Conservation (phyloP, 108 stramenopile genomes). For the Cafeteria roenbergensis region DNA sequence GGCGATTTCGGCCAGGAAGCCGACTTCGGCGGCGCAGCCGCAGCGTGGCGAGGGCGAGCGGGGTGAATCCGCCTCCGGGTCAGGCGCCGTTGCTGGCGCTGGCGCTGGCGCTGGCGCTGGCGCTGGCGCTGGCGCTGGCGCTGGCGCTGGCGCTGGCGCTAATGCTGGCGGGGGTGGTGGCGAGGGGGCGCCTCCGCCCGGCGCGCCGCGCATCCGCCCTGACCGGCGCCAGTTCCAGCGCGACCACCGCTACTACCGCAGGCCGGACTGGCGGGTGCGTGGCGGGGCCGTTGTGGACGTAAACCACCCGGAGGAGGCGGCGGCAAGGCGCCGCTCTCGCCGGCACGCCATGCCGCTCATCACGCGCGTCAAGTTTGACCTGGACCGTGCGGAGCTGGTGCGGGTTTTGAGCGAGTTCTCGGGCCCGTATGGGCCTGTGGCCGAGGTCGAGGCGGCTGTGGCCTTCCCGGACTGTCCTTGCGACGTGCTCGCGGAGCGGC, state of each 20-base stretch:
- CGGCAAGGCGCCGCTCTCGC: too few relatives aligned
- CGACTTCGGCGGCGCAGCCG: too few relatives aligned
- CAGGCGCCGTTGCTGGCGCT: too few relatives aligned
- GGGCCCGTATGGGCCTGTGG: background rate
- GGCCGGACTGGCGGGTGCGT: background rate
- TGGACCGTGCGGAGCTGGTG: background rate
- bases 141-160: too few relatives aligned
- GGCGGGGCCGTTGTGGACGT: background rate
- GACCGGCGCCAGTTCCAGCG: background rate
- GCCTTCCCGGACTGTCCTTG: background rate
- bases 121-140: too few relatives aligned
- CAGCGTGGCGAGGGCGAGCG: too few relatives aligned
- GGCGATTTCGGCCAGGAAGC: too few relatives aligned
- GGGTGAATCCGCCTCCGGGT: too few relatives aligned
- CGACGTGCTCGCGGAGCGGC: background rate
- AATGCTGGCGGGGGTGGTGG: too few relatives aligned
- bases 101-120: too few relatives aligned
- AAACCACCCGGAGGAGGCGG: background rate
- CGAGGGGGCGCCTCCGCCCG: too few relatives aligned
- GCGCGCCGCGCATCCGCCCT: background rate
- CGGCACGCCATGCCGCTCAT: background rate
- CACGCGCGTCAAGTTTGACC: background rate
- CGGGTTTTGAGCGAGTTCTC: background rate
- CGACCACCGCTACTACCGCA: background rate
- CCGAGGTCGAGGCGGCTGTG: background rate